A percentile compares a stretch with the other conserved stretches of the same genome.
These are phyloP conservation scores for Suillus fuscotomentosus DNA, from an alignment of 768 basidiomycete species.

Conservation along the genomic window DNA sequence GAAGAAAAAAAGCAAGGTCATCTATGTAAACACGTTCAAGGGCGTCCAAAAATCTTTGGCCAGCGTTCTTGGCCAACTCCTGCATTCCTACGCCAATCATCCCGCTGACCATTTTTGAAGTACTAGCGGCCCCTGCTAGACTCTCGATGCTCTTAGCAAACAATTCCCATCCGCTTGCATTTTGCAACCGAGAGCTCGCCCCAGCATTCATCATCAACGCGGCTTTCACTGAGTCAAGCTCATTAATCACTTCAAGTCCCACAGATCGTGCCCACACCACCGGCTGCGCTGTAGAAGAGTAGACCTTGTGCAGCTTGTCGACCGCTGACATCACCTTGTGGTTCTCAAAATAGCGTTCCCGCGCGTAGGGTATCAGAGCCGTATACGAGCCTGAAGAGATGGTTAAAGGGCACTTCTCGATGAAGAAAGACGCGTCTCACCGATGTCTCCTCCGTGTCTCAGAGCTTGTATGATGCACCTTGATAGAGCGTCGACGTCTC, in stretches of 20 bases:
- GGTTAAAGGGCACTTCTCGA: neutral
- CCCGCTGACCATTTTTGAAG: conserved; percentile 29
- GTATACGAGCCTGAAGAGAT: conserved; percentile 62
- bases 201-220: conserved; percentile 84
- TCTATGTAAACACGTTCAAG: neutral
- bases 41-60: neutral
- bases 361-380: conserved; percentile 72
- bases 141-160: conserved; percentile 46
- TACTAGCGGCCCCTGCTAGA: conserved; percentile 34
- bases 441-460: conserved; percentile 76
- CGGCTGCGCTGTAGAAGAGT: conserved; percentile 61
- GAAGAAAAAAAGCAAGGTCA: neutral
- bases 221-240: conserved; percentile 79
- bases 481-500: conserved; percentile 74
- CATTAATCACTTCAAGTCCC: conserved; percentile 90
- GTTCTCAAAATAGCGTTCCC: conserved; percentile 81
- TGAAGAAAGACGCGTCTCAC: conserved; percentile 37
- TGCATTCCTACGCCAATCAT: conserved; percentile 29
- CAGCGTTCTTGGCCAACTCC: conserved; percentile 21
- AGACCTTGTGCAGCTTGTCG: conserved; percentile 91
- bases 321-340: conserved; percentile 81
- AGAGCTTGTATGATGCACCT: conserved; percentile 60
- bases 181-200: conserved; percentile 23
- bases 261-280: conserved; percentile 86
- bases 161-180: conserved; percentile 31